Evolutionary conservation across 2,329 filamentous ascomycete genomes (phyloP).

Genomic region (Dendryphion nanum): DNA sequence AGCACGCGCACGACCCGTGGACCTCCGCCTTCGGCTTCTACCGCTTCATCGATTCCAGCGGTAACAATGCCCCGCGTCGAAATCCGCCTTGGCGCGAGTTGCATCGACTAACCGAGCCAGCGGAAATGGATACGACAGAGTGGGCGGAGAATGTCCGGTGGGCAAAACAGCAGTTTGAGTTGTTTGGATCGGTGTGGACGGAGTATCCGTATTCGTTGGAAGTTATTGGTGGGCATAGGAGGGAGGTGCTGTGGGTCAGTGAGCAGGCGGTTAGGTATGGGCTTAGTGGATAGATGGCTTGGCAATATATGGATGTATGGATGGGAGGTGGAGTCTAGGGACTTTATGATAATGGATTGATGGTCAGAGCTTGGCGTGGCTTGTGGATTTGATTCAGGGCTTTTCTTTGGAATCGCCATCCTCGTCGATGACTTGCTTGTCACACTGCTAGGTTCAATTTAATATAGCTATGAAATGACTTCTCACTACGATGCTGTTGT

Average conservation of each 20-base stretch:
- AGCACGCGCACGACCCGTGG: not conserved
- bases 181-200: conserved; percentile 11
- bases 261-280: no score
- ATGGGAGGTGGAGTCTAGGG: no score
- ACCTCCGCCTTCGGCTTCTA: not conserved
- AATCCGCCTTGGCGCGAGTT: conserved; percentile 24
- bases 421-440: no score
- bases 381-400: no score
- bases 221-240: not conserved
- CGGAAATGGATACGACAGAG: conserved; percentile 15
- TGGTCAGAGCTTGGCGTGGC: no score
- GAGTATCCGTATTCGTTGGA: not conserved
- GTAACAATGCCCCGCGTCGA: not conserved
- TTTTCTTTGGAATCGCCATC: no score
- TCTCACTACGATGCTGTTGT: no score
- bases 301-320: no score
- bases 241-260: not conserved
- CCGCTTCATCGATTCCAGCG: not conserved
- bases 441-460: no score
- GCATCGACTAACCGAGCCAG: conserved; percentile 19
- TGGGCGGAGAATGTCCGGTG: conserved; percentile 36
- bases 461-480: no score
- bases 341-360: no score
- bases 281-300: no score
- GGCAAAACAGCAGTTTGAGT: conserved; percentile 26